A percentile compares a stretch with the other conserved stretches of the same genome.
These are phyloP conservation scores for Saturnispora gosingensis DNA, from an alignment of 805 yeast species.

Conservation along the genomic window DNA sequence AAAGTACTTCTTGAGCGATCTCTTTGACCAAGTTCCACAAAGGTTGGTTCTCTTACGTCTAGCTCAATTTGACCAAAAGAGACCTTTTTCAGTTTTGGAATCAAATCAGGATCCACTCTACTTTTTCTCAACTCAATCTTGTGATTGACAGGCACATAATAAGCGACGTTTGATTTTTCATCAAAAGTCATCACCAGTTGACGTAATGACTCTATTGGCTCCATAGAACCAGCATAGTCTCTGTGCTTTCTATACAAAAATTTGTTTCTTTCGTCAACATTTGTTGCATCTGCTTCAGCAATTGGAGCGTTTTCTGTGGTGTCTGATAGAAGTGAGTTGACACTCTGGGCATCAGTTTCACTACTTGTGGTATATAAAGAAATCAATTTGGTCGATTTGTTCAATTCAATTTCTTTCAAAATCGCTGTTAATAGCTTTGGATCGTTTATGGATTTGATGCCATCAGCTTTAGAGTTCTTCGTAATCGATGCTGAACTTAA, in stretches of 20 bases:
- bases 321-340: slow-evolving; percentile 38
- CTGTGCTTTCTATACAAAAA: slow-evolving; percentile 56
- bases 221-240: slow-evolving; percentile 69
- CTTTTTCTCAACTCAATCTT: slow-evolving; percentile 78
- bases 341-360: slow-evolving; percentile 29
- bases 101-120: slow-evolving; percentile 55
- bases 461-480: slow-evolving; percentile 28
- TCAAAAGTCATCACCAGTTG: slow-evolving; percentile 65
- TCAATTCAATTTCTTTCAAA: slow-evolving; percentile 63
- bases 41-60: slow-evolving; percentile 62
- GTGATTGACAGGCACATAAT: slow-evolving; percentile 70
- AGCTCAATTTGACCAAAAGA: slow-evolving; percentile 56
- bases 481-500: slow-evolving; percentile 44
- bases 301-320: slow-evolving; percentile 38
- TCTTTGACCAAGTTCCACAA: slow-evolving; percentile 56
- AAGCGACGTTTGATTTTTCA: slow-evolving; percentile 47
- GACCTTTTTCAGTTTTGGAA: slow-evolving; percentile 44
- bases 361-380: slow-evolving; percentile 49
- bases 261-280: slow-evolving; percentile 25
- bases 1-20: slow-evolving; percentile 59
- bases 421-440: slow-evolving; percentile 47
- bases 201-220: slow-evolving; percentile 37
- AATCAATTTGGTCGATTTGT: slow-evolving; percentile 63
- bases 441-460: slow-evolving; percentile 25
- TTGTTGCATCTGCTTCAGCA: slow-evolving; percentile 38